phyloP scores from a whole-genome alignment of 768 basidiomycete species.

The Phaffia tasmanica region DNA sequence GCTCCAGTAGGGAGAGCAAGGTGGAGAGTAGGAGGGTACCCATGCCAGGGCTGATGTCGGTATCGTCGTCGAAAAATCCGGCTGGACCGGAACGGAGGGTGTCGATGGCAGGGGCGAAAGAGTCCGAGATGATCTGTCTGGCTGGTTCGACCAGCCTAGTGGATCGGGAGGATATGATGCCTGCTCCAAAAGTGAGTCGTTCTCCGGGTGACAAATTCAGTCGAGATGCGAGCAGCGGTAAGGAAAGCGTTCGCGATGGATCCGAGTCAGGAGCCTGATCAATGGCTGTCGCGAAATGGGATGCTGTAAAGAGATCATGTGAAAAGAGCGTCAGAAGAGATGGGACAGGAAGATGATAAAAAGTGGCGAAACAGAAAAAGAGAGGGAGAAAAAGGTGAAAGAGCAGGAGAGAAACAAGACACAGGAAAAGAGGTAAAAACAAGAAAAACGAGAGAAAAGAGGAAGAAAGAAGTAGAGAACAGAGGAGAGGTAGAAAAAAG shows the following conservation, averaged over 20 bases:
- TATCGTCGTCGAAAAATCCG: slow-evolving; percentile 25
- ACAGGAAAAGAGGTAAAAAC: slow-evolving; percentile 32
- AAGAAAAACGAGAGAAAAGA: slow-evolving; percentile 32
- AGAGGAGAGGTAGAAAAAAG: slow-evolving; percentile 29
- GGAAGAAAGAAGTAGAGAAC: slow-evolving; percentile 32
- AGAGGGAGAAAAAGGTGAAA: slow-evolving; percentile 17
- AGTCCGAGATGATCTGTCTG: slow-evolving; percentile 23
- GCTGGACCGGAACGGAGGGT: slow-evolving; percentile 16
- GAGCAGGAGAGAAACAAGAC: slow-evolving; percentile 34
- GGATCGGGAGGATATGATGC: slow-evolving; percentile 8
- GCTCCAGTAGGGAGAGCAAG: slow-evolving; percentile 31
- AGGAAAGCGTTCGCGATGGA: slow-evolving; percentile 21
- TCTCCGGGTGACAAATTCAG: slow-evolving; percentile 17
- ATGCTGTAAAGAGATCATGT: neutral
- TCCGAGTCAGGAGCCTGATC: slow-evolving; percentile 16
- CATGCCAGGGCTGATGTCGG: slow-evolving; percentile 26
- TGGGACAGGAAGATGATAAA: neutral
- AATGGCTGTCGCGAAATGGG: slow-evolving; percentile 23
- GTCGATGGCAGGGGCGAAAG: slow-evolving; percentile 23
- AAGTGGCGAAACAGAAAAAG: neutral
- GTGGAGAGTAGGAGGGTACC: slow-evolving; percentile 25
- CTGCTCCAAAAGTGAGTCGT: slow-evolving; percentile 24
- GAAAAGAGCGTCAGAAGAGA: neutral
- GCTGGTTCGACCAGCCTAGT: slow-evolving; percentile 26
- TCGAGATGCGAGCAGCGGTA: slow-evolving; percentile 14